Conservation (phyloP, 768 basidiomycete species). For the Kwoniella sp. region DNA sequence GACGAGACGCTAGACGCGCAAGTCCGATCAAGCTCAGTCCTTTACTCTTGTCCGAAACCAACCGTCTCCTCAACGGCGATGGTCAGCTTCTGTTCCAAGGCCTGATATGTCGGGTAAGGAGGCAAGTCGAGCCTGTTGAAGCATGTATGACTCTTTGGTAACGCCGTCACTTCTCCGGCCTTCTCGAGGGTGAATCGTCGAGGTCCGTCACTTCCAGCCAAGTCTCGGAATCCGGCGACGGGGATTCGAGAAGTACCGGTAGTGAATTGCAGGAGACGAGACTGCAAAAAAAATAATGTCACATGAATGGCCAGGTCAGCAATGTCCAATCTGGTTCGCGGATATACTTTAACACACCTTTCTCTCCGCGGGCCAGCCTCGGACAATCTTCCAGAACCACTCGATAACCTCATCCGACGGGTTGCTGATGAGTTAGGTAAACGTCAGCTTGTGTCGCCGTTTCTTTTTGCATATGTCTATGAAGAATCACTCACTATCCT, state of each 20-base stretch:
- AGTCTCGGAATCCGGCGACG: constrained; percentile 90
- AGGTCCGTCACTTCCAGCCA: constrained; percentile 97
- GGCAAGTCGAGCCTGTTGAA: constrained; percentile 89
- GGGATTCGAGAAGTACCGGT: constrained; percentile 90
- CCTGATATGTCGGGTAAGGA: constrained; percentile 95
- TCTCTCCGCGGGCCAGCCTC: constrained; percentile 96
- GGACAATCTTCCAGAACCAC: constrained; percentile 99
- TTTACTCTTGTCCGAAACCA: constrained; percentile 87
- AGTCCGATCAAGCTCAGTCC: neutral
- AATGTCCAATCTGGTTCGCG: too few relatives aligned
- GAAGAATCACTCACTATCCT: constrained; percentile 56
- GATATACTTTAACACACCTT: constrained; percentile 59
- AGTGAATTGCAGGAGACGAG: constrained; percentile 91
- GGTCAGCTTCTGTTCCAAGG: constrained; percentile 90
- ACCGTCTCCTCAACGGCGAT: constrained; percentile 75
- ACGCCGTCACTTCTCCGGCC: constrained; percentile 90
- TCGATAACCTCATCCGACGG: constrained; percentile 67
- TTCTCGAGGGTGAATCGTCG: constrained; percentile 97
- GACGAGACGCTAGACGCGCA: neutral
- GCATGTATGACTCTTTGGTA: constrained; percentile 97
- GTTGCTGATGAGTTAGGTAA: constrained; percentile 33
- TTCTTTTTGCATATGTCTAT: neutral
- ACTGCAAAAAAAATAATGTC: constrained; percentile 51
- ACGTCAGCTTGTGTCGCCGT: neutral
- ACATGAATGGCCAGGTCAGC: neutral